Evolutionary conservation across 2,329 filamentous ascomycete species (phyloP).

Genomic region (Madurella fahalii): DNA sequence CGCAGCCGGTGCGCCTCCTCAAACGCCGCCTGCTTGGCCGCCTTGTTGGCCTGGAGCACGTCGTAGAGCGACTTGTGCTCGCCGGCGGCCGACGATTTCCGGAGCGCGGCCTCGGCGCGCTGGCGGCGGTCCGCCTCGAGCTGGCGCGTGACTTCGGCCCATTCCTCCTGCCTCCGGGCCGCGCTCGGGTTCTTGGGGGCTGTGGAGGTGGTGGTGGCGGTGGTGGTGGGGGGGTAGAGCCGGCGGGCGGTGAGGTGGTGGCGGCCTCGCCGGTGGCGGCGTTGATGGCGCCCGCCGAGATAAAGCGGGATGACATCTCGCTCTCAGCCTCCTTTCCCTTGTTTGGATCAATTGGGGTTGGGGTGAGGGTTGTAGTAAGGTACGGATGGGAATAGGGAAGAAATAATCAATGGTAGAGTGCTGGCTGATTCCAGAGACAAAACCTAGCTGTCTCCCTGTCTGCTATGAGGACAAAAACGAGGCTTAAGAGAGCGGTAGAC

Average conservation of each 20-base stretch:
- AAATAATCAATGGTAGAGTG: too few species aligned
- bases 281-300: constrained; percentile 52
- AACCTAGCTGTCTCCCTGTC: too few species aligned
- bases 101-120: constrained; percentile 47
- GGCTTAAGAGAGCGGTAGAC: too few species aligned
- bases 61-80: constrained; percentile 66
- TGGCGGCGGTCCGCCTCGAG: constrained; percentile 57
- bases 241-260: constrained; percentile 5
- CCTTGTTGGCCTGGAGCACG: constrained; percentile 77
- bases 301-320: constrained; percentile 51
- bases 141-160: constrained; percentile 61
- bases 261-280: constrained; percentile 32
- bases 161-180: constrained; percentile 39
- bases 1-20: constrained; percentile 67
- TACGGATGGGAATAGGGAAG: too few species aligned
- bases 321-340: not conserved
- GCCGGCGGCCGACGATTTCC: constrained; percentile 36
- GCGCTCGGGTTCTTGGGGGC: not conserved
- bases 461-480: too few species aligned
- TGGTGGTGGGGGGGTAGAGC: constrained; percentile 15
- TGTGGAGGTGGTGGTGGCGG: not conserved
- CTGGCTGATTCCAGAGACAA: too few species aligned
- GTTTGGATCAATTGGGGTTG: not conserved
- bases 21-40: constrained; percentile 77
- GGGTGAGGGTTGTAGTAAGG: not conserved